Base-by-base conservation (phyloP, 495 filamentous ascomycete species). In the Paragyromitra xinjiangensis region DNA sequence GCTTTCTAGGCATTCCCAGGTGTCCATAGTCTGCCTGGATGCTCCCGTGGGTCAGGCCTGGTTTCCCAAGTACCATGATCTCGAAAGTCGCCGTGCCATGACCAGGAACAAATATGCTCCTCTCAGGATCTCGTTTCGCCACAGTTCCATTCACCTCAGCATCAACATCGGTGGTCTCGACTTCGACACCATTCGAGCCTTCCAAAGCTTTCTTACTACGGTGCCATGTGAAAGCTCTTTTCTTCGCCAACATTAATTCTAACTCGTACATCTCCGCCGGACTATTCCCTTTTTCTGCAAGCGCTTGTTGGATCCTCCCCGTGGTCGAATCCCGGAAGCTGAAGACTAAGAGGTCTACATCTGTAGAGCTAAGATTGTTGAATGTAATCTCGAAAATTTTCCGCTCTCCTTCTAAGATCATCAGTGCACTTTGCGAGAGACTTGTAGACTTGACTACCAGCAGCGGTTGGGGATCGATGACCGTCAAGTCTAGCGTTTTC, bases 311-410 rank as follows among this genome's bases (percentile, higher is more conserved):
- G 16, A 95, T 85, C 34, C 92, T 89, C 16, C 86, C 88, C 70
- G 91, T 92, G 0, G 93, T 94, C 0, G 94, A 97, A 84, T 98
- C 93, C 71, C 92, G 90, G 84, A 97, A 97, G 0, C 93, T 94
- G 71, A 98, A 92, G 24, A 94, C 86, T 8, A 97, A 83, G 62
- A 97, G 88, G 83, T 97, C 93, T n/a, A 91, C 92, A 34, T 92
- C 87, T 6, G 88, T 86, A 6, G 81, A 71, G 1, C 94, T 97
- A 12, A 89, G 84, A 75, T 98, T 97, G 71, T 91, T 88, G 44
- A 98, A 84, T 0, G 93, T 95, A 51, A 97, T 88, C 1, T 87
- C 90, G 75, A 98, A 97, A 0, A 85, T 85, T 77, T 89, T 90
- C 16, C 87, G 87, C 83, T 98, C 94, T 14, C 94, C 94, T 84